phyloP scores from a whole-genome alignment of 1,284 basidiomycete species.

The Phenoliferia sp. region DNA sequence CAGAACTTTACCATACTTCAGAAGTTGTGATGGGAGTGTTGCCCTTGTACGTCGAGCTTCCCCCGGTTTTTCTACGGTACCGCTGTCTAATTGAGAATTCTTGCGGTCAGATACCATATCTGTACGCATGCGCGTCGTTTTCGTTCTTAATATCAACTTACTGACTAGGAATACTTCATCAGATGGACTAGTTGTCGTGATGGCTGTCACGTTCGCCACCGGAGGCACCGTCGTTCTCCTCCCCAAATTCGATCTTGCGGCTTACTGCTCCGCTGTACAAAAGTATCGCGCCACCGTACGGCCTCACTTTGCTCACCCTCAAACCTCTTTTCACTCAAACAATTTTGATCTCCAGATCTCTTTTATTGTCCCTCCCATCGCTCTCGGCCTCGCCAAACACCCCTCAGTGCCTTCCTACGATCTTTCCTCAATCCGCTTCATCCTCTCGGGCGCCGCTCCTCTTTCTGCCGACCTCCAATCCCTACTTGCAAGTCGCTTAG shows the following conservation, averaged over 20 bases:
- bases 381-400: slow-evolving; percentile 32
- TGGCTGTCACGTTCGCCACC: slow-evolving; percentile 21
- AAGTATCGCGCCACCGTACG: slow-evolving; percentile 17
- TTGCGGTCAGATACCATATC: not conserved
- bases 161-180: slow-evolving; percentile 7
- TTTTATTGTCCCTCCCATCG: slow-evolving; percentile 32
- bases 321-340: not conserved
- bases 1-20: slow-evolving; percentile 13
- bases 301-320: not conserved
- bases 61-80: not conserved
- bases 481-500: slow-evolving; percentile 7
- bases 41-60: slow-evolving; percentile 5
- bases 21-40: slow-evolving; percentile 17
- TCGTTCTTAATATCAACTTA: not conserved
- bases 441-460: slow-evolving; percentile 29
- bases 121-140: not conserved
- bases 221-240: slow-evolving; percentile 24
- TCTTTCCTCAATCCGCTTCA: slow-evolving; percentile 22
- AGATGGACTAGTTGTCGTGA: slow-evolving; percentile 20
- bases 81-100: not conserved
- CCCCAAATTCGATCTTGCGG: slow-evolving; percentile 26
- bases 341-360: slow-evolving; percentile 1
- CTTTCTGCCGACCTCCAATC: slow-evolving; percentile 19
- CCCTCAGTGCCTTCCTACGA: slow-evolving; percentile 31
- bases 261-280: slow-evolving; percentile 19